Evolutionary conservation across 2,329 filamentous ascomycete species (phyloP), one percentile per base, ranked within the genome.

Genomic region (Grosmannia penicillata): DNA sequence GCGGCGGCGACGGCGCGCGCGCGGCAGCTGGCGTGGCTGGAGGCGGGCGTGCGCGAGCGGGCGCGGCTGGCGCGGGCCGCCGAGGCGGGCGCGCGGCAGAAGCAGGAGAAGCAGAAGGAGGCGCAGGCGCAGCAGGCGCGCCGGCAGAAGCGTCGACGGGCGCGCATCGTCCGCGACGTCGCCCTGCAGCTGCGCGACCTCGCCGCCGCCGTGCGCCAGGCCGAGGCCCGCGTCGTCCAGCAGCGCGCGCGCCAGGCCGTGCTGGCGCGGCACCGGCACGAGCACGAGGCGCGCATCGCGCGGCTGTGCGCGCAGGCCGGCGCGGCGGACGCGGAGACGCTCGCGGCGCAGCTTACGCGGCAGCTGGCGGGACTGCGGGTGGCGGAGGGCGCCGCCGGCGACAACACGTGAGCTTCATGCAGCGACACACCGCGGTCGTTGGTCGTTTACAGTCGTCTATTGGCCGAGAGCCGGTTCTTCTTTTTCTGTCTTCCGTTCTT

Each of bases 141-240:
- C 19, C 28, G 24, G 4, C 10, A 26, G 22, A 22, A 22, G 21
- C 40, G 24, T 14, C 27, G 18, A 17, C 41, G 35, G n/a, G 34
- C 15, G 10, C 38, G 32, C 11, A 35, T 38, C 10, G 29, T 39
- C 10, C 32, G 11, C 7, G 31, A 23, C 19, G 31, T 40, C 29
- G 39, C 50, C 19, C 45, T 41, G 38, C 47, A 53, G 39, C 45
- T 57, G 25, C 47, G 45, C 18, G 47, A 38, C 22, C 22, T 48
- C 25, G 38, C 27, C 6, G 39, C 24, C 14, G 17, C 22, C 14
- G 26, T 39, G 34, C 18, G 28, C 4, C 30, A 38, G 27, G 38
- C 37, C 4, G 34, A 38, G 25, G 45, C 38, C 19, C 28, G 36
- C n/a, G 23, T 43, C 19, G 32, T 17, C 2, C 37, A 41, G 17